phyloP scores from a whole-genome alignment of 768 basidiomycete species.

The Paxillus ammoniavirescens region DNA sequence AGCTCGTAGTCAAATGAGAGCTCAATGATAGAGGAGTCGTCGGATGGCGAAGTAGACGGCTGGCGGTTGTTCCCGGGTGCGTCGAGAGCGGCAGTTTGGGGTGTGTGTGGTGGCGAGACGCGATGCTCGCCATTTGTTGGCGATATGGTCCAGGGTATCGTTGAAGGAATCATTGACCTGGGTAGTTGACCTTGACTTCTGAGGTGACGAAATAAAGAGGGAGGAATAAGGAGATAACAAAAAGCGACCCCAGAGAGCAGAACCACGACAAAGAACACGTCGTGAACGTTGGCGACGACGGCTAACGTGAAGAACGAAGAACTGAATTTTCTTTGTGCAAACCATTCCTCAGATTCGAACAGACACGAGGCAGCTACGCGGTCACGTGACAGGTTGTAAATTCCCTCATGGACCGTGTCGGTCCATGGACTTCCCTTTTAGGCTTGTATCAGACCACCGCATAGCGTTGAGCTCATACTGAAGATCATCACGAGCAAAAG shows the following conservation, averaged over 20 bases:
- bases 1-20: constrained; percentile 48
- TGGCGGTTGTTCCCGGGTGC: constrained; percentile 32
- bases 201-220: background rate
- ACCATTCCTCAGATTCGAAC: constrained; percentile 21
- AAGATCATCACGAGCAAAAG: too few relatives aligned
- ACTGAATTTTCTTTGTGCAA: constrained; percentile 26
- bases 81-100: constrained; percentile 27
- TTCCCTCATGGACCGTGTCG: constrained; percentile 2
- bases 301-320: constrained; percentile 11
- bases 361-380: constrained; percentile 36
- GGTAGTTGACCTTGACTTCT: constrained; percentile 12
- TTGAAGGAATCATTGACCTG: constrained; percentile 21
- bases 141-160: constrained; percentile 24
- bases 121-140: constrained; percentile 30
- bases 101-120: constrained; percentile 30
- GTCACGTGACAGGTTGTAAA: constrained; percentile 32
- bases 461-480: too few relatives aligned
- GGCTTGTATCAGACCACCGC: background rate
- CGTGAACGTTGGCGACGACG: constrained; percentile 17
- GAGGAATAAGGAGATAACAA: background rate
- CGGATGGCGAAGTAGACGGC: constrained; percentile 38
- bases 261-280: constrained; percentile 15
- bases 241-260: background rate
- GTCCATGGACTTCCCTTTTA: background rate
- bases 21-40: constrained; percentile 45